Evolutionary conservation across 108 stramenopile species (phyloP), one percentile per base, ranked within the genome.

Genomic region (Nitzschia inconspicua): DNA sequence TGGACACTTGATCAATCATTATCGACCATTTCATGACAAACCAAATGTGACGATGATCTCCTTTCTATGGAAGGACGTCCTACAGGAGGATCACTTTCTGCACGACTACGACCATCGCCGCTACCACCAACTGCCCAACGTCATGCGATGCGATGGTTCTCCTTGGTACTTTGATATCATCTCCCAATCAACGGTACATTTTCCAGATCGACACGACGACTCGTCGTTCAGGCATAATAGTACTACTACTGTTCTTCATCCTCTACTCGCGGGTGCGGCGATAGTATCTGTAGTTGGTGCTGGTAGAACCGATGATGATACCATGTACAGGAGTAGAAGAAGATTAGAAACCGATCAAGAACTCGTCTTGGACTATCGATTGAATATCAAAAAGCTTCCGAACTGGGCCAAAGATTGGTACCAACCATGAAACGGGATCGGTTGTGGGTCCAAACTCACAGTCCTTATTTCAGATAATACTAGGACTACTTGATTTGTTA

Each of bases 1-100:
- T 29, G 78, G 70, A 24, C 74, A 80, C 30, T 57, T 80, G 47
- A 30, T 80, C 28, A 80, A 75, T 47, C 78, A 75, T 66, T 1
- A 50, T 44, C 13, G 2, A 14, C n/a, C 23, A 3, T 46, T 49
- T n/a, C n/a, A n/a, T n/a, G n/a, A n/a, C 56, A 53, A 36, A 8
- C 6, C 35, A n/a, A 47, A 60, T 35, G 40, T 55, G 7, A 7
- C 30, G 2, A 47, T 75, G 7, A 10, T 68, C 9, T 57, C 70
- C 14, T 80, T 80, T 65, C 10, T 14, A 5, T 80, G 78, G 78
- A 35, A 29, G 3, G 69, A 74, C 19, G 58, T 74, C 7, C 55
- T 61, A 62, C 39, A 27, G 41, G 30, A n/a, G n/a, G n/a, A n/a
- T n/a, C 11, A 39, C 31, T 37, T 4, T 0, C 22, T n/a, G 35